phyloP scores from a whole-genome alignment of 345 rosid species.

The Euphorbia pulcherrima region DNA sequence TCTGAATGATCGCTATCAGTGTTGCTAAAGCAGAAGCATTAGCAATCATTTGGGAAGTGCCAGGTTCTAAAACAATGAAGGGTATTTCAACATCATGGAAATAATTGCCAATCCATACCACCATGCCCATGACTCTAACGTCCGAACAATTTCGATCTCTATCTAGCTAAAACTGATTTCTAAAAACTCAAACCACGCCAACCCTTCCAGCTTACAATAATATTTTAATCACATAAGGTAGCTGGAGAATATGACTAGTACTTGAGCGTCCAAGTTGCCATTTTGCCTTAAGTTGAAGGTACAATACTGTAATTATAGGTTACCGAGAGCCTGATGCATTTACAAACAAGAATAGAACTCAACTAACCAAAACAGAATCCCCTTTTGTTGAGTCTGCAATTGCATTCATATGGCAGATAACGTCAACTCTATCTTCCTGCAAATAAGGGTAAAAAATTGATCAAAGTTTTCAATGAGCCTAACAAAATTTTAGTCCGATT shows the following conservation, averaged over 20 bases:
- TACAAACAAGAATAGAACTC: constrained; percentile 26
- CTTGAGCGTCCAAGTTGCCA: constrained; percentile 5
- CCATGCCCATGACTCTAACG: not conserved
- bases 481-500: not conserved
- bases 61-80: not conserved
- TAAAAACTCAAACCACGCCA: not conserved
- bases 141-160: not conserved
- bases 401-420: constrained; percentile 47
- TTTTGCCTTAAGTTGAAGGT: constrained; percentile 10
- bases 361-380: constrained; percentile 61
- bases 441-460: constrained; percentile 12
- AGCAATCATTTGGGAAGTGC: not conserved
- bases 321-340: not conserved
- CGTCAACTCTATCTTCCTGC: constrained; percentile 69
- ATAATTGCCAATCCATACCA: not conserved
- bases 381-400: constrained; percentile 52
- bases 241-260: constrained; percentile 3
- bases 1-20: not conserved
- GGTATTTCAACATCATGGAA: not conserved
- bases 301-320: not conserved
- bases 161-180: not conserved
- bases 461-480: not conserved
- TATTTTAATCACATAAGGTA: constrained; percentile 4
- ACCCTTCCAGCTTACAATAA: not conserved
- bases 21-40: not conserved